A percentile compares a stretch with the other conserved stretches of the same genome.
These are phyloP conservation scores for Diaporthe citrichinensis DNA, from an alignment of 2,329 filamentous ascomycete species.

Conservation along the genomic window DNA sequence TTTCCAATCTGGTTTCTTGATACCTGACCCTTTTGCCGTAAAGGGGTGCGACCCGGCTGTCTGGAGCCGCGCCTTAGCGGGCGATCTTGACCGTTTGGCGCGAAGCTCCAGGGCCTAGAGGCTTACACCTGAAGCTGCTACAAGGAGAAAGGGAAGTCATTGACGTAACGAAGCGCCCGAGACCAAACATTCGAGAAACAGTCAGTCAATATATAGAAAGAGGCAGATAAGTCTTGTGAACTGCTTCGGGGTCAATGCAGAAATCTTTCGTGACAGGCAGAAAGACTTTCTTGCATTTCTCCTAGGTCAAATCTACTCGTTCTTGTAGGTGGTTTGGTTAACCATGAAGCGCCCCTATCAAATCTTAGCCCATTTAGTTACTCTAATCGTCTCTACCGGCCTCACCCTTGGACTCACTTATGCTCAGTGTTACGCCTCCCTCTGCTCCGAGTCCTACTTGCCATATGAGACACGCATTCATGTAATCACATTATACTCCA, in stretches of 20 bases:
- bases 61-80: slow-evolving; percentile 13
- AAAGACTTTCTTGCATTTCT: too few species aligned
- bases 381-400: slow-evolving; percentile 4
- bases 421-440: slow-evolving; percentile 38
- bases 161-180: background rate
- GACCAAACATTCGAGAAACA: background rate
- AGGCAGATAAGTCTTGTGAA: too few species aligned
- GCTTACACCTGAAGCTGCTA: background rate
- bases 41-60: background rate
- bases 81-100: background rate
- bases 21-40: too few species aligned
- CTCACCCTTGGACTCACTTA: slow-evolving; percentile 42
- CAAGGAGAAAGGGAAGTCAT: background rate
- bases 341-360: background rate
- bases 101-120: background rate
- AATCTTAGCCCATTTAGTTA: slow-evolving; percentile 5
- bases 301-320: too few species aligned
- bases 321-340: background rate
- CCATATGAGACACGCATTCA: slow-evolving; percentile 40
- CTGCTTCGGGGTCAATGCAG: background rate
- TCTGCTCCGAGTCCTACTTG: slow-evolving; percentile 41
- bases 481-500: slow-evolving; percentile 37
- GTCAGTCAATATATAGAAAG: background rate
- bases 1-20: background rate
- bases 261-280: background rate